Percentiles rank a stretch among this genome's conserved stretches.
phyloP scores from a whole-genome alignment of 352 stramenopile species.

The Phytophthora litchii region DNA sequence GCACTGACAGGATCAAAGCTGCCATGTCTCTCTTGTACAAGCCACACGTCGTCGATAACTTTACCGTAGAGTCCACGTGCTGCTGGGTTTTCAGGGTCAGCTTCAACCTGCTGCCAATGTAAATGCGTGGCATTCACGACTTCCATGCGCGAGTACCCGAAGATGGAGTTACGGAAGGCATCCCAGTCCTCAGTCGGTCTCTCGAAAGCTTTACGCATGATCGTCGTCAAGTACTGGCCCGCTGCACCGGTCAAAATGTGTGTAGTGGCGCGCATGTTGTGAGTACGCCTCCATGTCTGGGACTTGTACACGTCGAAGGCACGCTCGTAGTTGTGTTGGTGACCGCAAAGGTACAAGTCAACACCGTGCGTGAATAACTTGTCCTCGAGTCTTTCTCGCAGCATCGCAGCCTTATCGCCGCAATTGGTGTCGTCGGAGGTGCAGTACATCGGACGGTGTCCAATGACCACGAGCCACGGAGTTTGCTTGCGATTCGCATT shows the following conservation, averaged over 20 bases:
- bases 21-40: slow-evolving; percentile 87
- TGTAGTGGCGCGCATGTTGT: slow-evolving; percentile 84
- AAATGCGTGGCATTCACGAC: slow-evolving; percentile 87
- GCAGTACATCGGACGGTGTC: slow-evolving; percentile 90
- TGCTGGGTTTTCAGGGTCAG: slow-evolving; percentile 74
- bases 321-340: slow-evolving; percentile 92
- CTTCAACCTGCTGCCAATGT: slow-evolving; percentile 88
- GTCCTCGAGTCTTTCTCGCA: slow-evolving; percentile 75
- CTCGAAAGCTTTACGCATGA: slow-evolving; percentile 81
- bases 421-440: slow-evolving; percentile 78
- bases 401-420: slow-evolving; percentile 57
- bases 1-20: slow-evolving; percentile 60
- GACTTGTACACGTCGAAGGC: slow-evolving; percentile 81
- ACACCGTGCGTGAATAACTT: slow-evolving; percentile 79
- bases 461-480: slow-evolving; percentile 87
- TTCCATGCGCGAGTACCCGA: slow-evolving; percentile 84
- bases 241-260: slow-evolving; percentile 90
- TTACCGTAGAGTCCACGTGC: slow-evolving; percentile 74
- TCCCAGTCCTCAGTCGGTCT: slow-evolving; percentile 60
- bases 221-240: slow-evolving; percentile 76
- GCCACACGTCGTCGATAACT: slow-evolving; percentile 88
- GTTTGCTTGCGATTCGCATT: slow-evolving; percentile 67
- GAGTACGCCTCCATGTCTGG: slow-evolving; percentile 58
- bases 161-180: slow-evolving; percentile 85
- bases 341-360: slow-evolving; percentile 87